phyloP scores from a whole-genome alignment of 1,284 basidiomycete genomes.

The Sanghuangporus weigelae region DNA sequence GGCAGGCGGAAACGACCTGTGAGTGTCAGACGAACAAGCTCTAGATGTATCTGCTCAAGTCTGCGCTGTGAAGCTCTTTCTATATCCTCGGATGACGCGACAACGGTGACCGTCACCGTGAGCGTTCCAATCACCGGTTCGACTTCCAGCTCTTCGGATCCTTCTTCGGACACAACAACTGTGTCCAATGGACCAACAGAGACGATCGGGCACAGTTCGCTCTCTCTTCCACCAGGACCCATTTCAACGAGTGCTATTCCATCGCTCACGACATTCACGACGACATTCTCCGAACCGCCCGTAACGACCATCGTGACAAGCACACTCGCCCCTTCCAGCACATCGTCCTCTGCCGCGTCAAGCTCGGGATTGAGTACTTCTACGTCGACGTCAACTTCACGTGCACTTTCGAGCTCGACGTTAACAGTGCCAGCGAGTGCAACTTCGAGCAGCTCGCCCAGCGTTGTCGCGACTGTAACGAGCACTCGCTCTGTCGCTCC shows the following conservation, averaged over 20 bases:
- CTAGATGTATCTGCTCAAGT: too few species aligned
- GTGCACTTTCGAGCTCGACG: background rate
- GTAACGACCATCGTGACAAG: background rate
- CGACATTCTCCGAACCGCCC: background rate
- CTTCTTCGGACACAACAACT: background rate
- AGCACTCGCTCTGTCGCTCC: background rate
- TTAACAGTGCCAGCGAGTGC: background rate
- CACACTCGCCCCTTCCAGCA: background rate
- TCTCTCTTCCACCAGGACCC: background rate
- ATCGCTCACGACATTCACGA: constrained; percentile 3
- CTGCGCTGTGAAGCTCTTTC: background rate
- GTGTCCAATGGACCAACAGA: background rate
- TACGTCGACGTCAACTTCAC: background rate
- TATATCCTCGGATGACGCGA: background rate
- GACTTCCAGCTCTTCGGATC: background rate
- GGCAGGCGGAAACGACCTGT: background rate
- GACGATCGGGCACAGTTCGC: background rate
- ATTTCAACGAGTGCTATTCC: background rate
- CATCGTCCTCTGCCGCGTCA: background rate
- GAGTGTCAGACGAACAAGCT: background rate
- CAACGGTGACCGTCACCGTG: background rate
- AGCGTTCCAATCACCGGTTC: background rate
- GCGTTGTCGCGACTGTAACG: background rate
- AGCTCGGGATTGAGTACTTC: background rate
- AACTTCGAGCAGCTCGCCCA: background rate